phyloP scores from a whole-genome alignment of 495 filamentous ascomycete species.

The Darksidea phi region DNA sequence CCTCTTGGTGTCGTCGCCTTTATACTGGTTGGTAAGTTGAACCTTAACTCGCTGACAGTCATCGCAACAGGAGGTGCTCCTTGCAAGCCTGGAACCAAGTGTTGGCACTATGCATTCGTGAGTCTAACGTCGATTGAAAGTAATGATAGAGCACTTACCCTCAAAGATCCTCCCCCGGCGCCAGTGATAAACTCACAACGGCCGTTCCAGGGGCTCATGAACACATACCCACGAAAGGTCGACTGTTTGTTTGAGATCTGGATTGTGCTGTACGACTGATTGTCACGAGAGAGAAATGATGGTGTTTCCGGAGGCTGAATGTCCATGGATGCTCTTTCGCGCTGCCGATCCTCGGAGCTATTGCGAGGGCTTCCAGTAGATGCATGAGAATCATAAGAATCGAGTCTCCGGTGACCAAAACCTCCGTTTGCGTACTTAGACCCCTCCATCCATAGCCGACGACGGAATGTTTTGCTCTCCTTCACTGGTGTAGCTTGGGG shows the following conservation, averaged over 20 bases:
- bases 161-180: slow-evolving; percentile 68
- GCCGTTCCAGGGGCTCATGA: slow-evolving; percentile 82
- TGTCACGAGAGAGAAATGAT: slow-evolving; percentile 11
- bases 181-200: slow-evolving; percentile 79
- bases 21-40: slow-evolving; percentile 55
- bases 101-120: slow-evolving; percentile 58
- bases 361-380: slow-evolving; percentile 1
- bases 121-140: background rate
- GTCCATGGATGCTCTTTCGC: slow-evolving; percentile 2
- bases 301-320: background rate
- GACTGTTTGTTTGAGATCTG: slow-evolving; percentile 21
- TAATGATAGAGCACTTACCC: slow-evolving; percentile 30
- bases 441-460: slow-evolving; percentile 44
- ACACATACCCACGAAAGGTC: slow-evolving; percentile 55
- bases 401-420: slow-evolving; percentile 28
- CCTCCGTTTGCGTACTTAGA: slow-evolving; percentile 27
- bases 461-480: slow-evolving; percentile 28
- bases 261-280: slow-evolving; percentile 18
- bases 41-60: slow-evolving; percentile 79
- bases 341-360: slow-evolving; percentile 11
- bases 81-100: slow-evolving; percentile 52
- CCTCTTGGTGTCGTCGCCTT: slow-evolving; percentile 27
- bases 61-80: slow-evolving; percentile 42
- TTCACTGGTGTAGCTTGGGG: background rate
- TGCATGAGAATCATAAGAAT: slow-evolving; percentile 24